Base-by-base conservation (phyloP, 148 eudicot genomes). In the Camellia lanceoleosa region DNA sequence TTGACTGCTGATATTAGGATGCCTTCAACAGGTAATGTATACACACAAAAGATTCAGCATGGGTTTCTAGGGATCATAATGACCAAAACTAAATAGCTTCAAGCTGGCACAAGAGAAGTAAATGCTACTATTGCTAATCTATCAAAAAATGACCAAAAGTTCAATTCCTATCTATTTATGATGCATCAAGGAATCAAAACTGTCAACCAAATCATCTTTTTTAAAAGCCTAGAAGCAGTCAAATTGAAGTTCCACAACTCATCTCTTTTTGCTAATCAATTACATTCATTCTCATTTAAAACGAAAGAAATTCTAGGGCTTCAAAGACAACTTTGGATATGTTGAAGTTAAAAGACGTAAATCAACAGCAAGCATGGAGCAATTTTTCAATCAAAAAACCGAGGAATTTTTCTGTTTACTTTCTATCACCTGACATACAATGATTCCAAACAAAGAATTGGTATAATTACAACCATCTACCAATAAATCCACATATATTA, bases 1-100 rank as follows among this genome's bases (percentile, higher is more conserved):
- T 83, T 94, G 98, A 87, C 98, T 94, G 86, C 98, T 94, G 38
- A 94, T 91, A 76, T 94, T 94, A 19, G 98, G 98, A 82, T 94
- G 98, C 98, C 98, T 94, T 87, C 73, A 85, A 74, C 69, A 78
- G 38, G 58, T 72, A 77, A 75, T 2, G 15, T 14, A 8, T 43
- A 76, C 9, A 73, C 13, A 12, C 0, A 80, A 68, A 66, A 13
- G 18, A 41, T 52, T 67, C 64, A 55, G 42, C 12, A 3, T 19
- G 47, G 63, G 6, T 41, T 30, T 52, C 56, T 18, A 5, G 7
- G 68, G 58, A 5, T 11, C 10, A 63, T 52, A 46, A 46, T 64
- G 1, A 56, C 47, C 49, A 55, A 30, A 30, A 30, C 1, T 30
- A 30, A 30, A 30, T 30, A 30, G 38, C 38, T 30, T 30, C 38